phyloP scores from a whole-genome alignment of 108 stramenopile genomes.

The Heterococcus sp. region DNA sequence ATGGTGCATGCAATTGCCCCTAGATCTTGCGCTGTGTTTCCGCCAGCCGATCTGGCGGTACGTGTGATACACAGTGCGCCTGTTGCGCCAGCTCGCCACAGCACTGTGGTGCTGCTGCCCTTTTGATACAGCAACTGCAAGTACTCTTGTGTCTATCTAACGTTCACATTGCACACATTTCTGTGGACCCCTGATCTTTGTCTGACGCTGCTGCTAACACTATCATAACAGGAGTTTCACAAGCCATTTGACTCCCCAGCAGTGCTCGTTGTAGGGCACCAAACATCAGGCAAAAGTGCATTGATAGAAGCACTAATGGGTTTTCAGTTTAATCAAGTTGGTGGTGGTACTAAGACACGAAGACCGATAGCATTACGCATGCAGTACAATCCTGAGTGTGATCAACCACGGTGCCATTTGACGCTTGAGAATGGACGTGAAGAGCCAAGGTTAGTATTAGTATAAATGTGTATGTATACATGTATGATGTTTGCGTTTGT shows the following conservation, averaged over 20 bases:
- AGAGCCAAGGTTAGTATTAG: slow-evolving; percentile 19
- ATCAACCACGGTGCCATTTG: slow-evolving; percentile 74
- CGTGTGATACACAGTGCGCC: no score
- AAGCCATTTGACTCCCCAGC: slow-evolving; percentile 92
- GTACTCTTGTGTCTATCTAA: no score
- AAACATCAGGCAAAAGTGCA: slow-evolving; percentile 84
- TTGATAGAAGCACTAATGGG: slow-evolving; percentile 91
- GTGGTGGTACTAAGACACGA: slow-evolving; percentile 86
- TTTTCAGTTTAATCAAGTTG: slow-evolving; percentile 92
- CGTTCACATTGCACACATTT: no score
- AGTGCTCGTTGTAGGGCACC: slow-evolving; percentile 86
- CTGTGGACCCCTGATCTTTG: no score
- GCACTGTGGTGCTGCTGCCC: no score
- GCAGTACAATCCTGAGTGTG: slow-evolving; percentile 87
- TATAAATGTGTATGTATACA: neutral
- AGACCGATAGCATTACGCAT: slow-evolving; percentile 83
- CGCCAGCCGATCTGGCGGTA: no score
- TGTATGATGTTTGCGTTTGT: neutral
- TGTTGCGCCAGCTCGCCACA: no score
- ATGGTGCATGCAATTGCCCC: no score
- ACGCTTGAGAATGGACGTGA: slow-evolving; percentile 55
- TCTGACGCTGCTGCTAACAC: no score
- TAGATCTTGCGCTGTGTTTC: no score
- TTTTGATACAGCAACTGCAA: no score
- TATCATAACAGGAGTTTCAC: slow-evolving; percentile 82